Conservation (phyloP, 805 yeast species). For the Clavispora vitiphila region DNA sequence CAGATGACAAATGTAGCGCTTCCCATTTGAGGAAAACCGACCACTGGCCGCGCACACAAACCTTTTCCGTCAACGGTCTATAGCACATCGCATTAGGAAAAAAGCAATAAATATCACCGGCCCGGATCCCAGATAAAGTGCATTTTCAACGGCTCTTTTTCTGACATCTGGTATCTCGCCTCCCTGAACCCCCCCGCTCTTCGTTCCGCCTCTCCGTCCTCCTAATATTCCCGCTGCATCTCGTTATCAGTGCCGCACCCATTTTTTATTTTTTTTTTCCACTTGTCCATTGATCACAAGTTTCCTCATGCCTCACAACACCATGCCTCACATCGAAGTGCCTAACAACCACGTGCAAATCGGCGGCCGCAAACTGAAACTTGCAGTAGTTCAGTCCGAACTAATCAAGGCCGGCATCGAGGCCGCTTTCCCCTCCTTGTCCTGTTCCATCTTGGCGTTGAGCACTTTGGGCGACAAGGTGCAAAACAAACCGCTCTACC, state of each 20-base stretch:
- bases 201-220: background rate
- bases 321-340: conserved; percentile 19
- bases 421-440: conserved; percentile 53
- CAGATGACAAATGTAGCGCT: background rate
- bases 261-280: conserved; percentile 1
- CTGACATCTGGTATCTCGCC: background rate
- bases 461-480: conserved; percentile 89
- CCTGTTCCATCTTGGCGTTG: conserved; percentile 74
- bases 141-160: too few relatives aligned
- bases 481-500: conserved; percentile 77
- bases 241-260: conserved; percentile 1
- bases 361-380: conserved; percentile 84
- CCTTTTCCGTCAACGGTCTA: background rate
- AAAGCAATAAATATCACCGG: background rate
- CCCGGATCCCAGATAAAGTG: background rate
- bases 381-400: conserved; percentile 85
- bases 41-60: background rate
- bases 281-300: background rate
- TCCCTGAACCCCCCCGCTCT: background rate
- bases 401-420: conserved; percentile 61
- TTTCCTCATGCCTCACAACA: conserved; percentile 16
- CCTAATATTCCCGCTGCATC: background rate
- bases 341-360: conserved; percentile 41
- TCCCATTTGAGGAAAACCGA: conserved; percentile 2
- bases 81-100: background rate